phyloP scores from a whole-genome alignment of 495 filamentous ascomycete genomes.

The Aspergillus sclerotiicarbonarius region DNA sequence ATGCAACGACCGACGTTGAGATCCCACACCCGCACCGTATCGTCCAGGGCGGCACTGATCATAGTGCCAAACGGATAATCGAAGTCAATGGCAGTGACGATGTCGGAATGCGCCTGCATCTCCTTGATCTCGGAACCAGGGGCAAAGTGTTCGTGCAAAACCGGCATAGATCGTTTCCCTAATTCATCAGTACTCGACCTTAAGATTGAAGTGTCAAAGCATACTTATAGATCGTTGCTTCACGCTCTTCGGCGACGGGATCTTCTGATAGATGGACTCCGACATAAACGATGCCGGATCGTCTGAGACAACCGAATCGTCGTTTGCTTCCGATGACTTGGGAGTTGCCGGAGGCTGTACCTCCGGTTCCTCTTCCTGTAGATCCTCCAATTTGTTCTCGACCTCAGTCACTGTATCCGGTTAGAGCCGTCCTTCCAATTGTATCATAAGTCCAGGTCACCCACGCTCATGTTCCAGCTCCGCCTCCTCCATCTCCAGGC shows the following conservation, averaged over 20 bases:
- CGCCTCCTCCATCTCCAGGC: slow-evolving; percentile 90
- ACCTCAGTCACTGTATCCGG: slow-evolving; percentile 65
- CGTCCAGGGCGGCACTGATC: slow-evolving; percentile 92
- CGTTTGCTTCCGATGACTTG: slow-evolving; percentile 55
- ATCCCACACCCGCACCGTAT: slow-evolving; percentile 97
- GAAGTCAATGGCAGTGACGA: slow-evolving; percentile 89
- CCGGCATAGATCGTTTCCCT: slow-evolving; percentile 83
- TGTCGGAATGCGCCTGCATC: slow-evolving; percentile 83
- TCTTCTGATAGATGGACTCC: slow-evolving; percentile 92
- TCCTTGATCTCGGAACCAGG: slow-evolving; percentile 86
- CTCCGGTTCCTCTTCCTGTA: slow-evolving; percentile 69
- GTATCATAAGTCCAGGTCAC: slow-evolving; percentile 33
- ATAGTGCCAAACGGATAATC: slow-evolving; percentile 94
- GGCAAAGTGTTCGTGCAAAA: slow-evolving; percentile 92
- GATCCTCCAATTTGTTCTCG: slow-evolving; percentile 81
- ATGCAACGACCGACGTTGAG: slow-evolving; percentile 88
- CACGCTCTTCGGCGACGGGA: slow-evolving; percentile 65
- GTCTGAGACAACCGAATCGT: slow-evolving; percentile 51
- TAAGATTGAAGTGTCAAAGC: background rate
- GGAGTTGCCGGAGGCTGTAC: slow-evolving; percentile 26
- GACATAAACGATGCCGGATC: slow-evolving; percentile 83
- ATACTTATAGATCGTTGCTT: slow-evolving; percentile 62
- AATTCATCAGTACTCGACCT: slow-evolving; percentile 11
- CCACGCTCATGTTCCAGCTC: slow-evolving; percentile 81
- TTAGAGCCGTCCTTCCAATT: background rate